Conservation (phyloP, 306 rosid species). For the Neltuma alba region DNA sequence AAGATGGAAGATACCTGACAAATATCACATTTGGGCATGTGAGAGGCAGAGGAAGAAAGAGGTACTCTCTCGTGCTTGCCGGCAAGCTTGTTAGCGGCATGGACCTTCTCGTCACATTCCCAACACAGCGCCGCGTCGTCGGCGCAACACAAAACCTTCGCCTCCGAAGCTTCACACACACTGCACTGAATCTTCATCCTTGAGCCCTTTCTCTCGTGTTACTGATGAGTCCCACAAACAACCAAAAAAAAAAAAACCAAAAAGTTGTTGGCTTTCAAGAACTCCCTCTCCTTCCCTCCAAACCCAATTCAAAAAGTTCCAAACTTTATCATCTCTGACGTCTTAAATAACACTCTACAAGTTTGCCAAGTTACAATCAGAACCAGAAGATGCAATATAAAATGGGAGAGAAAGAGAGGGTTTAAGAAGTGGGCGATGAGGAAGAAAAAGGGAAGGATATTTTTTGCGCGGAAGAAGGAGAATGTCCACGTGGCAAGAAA, state of each 20-base stretch:
- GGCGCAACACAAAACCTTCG: conserved; percentile 89
- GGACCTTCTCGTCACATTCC: conserved; percentile 90
- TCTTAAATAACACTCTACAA: not conserved
- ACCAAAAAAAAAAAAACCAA: not conserved
- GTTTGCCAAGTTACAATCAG: not conserved
- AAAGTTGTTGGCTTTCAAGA: not conserved
- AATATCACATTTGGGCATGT: conserved; percentile 92
- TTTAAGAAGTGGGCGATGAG: conserved; percentile 44
- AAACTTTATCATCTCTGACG: not conserved
- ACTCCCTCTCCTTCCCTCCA: not conserved
- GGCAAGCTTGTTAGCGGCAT: conserved; percentile 94
- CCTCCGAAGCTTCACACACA: conserved; percentile 92
- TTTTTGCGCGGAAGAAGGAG: conserved; percentile 45
- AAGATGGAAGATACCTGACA: conserved; percentile 63
- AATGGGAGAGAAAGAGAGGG: conserved; percentile 35
- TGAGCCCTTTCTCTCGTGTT: not conserved
- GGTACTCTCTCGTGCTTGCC: conserved; percentile 90
- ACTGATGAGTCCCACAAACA: not conserved
- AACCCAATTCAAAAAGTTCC: conserved; percentile 5
- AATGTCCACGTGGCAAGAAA: conserved; percentile 54
- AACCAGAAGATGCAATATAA: not conserved
- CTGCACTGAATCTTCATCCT: conserved; percentile 96
- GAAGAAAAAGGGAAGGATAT: conserved; percentile 43
- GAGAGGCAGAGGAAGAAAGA: conserved; percentile 64
- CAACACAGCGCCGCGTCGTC: conserved; percentile 96